Percentiles rank a stretch among this genome's conserved stretches.
phyloP scores from a whole-genome alignment of 768 basidiomycete genomes.

The Postia placenta region DNA sequence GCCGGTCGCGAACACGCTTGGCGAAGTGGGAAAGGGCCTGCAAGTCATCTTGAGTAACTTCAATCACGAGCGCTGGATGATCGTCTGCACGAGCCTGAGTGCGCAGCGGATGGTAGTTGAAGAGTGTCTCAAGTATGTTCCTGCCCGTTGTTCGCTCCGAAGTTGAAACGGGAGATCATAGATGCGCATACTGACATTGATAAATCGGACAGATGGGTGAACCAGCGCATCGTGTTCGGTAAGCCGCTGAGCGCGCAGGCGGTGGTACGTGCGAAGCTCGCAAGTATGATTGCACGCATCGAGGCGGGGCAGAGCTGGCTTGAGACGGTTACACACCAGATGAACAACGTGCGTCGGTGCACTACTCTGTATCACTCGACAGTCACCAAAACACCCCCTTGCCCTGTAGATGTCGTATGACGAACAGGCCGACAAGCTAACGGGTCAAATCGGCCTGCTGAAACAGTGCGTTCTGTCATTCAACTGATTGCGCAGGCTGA shows the following conservation, averaged over 20 bases:
- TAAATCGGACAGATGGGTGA: slow-evolving; percentile 66
- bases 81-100: slow-evolving; percentile 60
- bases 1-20: slow-evolving; percentile 83
- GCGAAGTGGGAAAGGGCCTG: slow-evolving; percentile 79
- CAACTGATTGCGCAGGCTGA: too few relatives aligned
- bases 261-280: slow-evolving; percentile 85
- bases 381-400: not conserved
- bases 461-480: slow-evolving; percentile 61
- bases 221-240: slow-evolving; percentile 86
- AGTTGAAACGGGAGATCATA: too few relatives aligned
- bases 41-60: slow-evolving; percentile 80
- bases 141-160: too few relatives aligned
- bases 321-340: slow-evolving; percentile 85
- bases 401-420: slow-evolving; percentile 70
- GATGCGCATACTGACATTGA: too few relatives aligned
- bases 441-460: slow-evolving; percentile 83
- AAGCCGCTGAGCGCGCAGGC: slow-evolving; percentile 78
- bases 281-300: slow-evolving; percentile 83
- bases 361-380: not conserved
- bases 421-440: slow-evolving; percentile 79
- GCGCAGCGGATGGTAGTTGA: slow-evolving; percentile 81
- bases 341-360: slow-evolving; percentile 81
- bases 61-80: slow-evolving; percentile 91
- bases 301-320: slow-evolving; percentile 87
- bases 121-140: slow-evolving; percentile 77